These are phyloP conservation scores for Verruconis gallopava DNA, from an alignment of 2,329 filamentous ascomycete species.

Conservation along the genomic window DNA sequence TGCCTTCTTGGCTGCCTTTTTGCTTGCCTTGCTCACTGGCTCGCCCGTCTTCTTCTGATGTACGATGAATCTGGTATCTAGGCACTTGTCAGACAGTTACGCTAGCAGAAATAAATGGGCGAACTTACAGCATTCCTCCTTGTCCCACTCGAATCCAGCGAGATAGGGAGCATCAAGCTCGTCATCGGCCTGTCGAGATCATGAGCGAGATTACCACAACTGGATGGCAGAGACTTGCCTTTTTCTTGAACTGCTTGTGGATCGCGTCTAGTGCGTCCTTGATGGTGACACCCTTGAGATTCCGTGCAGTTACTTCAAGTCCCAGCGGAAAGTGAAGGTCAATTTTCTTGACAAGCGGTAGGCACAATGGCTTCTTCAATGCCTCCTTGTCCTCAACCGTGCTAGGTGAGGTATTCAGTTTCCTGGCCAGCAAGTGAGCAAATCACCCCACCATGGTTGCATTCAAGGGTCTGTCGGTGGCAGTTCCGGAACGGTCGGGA, in stretches of 20 bases:
- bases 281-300: slow-evolving; percentile 89
- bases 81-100: slow-evolving; percentile 64
- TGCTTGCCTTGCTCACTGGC: neutral
- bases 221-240: too few relatives aligned
- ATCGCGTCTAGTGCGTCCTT: slow-evolving; percentile 95
- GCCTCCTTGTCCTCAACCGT: slow-evolving; percentile 71
- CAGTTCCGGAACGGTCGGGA: neutral
- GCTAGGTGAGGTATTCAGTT: slow-evolving; percentile 75
- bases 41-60: slow-evolving; percentile 15
- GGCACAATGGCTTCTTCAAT: slow-evolving; percentile 69
- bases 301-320: slow-evolving; percentile 76
- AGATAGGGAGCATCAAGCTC: slow-evolving; percentile 81
- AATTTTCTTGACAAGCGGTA: slow-evolving; percentile 82
- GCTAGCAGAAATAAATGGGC: too few relatives aligned
- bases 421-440: slow-evolving; percentile 44
- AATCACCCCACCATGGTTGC: neutral
- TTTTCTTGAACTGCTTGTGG: slow-evolving; percentile 93
- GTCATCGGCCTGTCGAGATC: slow-evolving; percentile 60
- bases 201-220: slow-evolving; percentile 9
- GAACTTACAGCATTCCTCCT: slow-evolving; percentile 68
- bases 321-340: slow-evolving; percentile 85
- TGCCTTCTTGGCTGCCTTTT: slow-evolving; percentile 1
- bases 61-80: slow-evolving; percentile 4
- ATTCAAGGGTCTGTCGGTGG: neutral
- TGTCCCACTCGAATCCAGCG: slow-evolving; percentile 92